Evolutionary conservation across 805 yeast species (phyloP).

Genomic region (Wickerhamomyces rabaulensis): DNA sequence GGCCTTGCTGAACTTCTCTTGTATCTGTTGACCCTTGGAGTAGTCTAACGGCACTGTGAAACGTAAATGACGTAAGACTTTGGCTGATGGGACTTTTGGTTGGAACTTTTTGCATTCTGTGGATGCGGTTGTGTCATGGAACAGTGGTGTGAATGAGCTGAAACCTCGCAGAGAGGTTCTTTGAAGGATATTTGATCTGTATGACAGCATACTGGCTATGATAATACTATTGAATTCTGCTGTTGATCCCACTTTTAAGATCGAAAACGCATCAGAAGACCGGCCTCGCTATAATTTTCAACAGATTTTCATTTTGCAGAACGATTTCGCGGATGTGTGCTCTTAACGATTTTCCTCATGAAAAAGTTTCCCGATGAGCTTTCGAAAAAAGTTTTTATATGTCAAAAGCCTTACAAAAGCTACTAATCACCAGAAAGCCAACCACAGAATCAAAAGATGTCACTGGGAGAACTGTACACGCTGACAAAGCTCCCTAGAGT

Average conservation of each 20-base stretch:
- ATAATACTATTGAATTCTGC: too few species aligned
- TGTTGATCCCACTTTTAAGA: too few species aligned
- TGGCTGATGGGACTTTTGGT: slow-evolving; percentile 30
- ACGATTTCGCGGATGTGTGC: background rate
- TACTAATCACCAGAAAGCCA: background rate
- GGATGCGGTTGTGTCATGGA: background rate
- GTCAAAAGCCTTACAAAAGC: background rate
- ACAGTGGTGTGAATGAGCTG: background rate
- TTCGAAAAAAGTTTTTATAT: background rate
- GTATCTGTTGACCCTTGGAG: slow-evolving; percentile 48
- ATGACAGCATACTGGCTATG: background rate
- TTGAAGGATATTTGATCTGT: background rate
- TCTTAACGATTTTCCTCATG: background rate
- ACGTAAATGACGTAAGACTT: slow-evolving; percentile 38
- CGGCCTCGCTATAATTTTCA: too few species aligned
- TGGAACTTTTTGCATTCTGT: slow-evolving; percentile 15
- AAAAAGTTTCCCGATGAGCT: slow-evolving; percentile 4
- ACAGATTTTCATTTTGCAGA: background rate
- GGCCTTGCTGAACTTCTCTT: slow-evolving; percentile 49
- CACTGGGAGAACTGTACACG: slow-evolving; percentile 19
- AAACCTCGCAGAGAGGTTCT: background rate
- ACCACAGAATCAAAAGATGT: slow-evolving; percentile 10
- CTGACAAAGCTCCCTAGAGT: slow-evolving; percentile 23
- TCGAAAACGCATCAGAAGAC: too few species aligned
- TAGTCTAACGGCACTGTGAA: slow-evolving; percentile 36